A percentile compares a stretch with the other conserved stretches of the same genome.
phyloP scores from a whole-genome alignment of 176 grass and related monocot genomes.

The Aegilops tauschii region DNA sequence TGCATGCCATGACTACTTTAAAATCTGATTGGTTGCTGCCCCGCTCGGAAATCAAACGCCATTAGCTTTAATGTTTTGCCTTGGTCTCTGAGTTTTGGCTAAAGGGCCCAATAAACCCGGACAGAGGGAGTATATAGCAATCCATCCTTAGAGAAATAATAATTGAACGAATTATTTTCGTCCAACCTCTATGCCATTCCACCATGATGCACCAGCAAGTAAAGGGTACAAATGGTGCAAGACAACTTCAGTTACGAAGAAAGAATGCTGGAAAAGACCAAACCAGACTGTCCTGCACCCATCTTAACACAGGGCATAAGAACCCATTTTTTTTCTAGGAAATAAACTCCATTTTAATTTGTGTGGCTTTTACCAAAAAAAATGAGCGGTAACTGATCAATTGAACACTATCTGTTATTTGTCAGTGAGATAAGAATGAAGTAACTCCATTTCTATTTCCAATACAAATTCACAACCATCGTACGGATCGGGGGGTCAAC shows the following conservation, averaged over 20 bases:
- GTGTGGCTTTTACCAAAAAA: not conserved
- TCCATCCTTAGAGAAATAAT: not conserved
- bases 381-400: not conserved
- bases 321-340: not conserved
- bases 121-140: not conserved
- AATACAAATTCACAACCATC: not conserved
- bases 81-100: too few relatives aligned
- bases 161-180: not conserved
- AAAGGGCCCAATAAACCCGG: too few relatives aligned
- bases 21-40: too few relatives aligned
- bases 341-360: not conserved
- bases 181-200: not conserved
- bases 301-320: not conserved
- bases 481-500: not conserved
- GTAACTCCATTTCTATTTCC: not conserved
- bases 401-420: not conserved
- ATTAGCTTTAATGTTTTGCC: too few relatives aligned
- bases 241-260: not conserved
- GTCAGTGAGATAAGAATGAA: not conserved
- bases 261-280: not conserved
- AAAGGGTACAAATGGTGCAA: not conserved
- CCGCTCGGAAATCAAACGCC: too few relatives aligned
- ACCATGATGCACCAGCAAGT: not conserved
- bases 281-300: not conserved
- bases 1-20: too few relatives aligned